These are phyloP conservation scores for Ehretia macrophylla DNA, from an alignment of 257 asterid genomes.

Conservation along the genomic window DNA sequence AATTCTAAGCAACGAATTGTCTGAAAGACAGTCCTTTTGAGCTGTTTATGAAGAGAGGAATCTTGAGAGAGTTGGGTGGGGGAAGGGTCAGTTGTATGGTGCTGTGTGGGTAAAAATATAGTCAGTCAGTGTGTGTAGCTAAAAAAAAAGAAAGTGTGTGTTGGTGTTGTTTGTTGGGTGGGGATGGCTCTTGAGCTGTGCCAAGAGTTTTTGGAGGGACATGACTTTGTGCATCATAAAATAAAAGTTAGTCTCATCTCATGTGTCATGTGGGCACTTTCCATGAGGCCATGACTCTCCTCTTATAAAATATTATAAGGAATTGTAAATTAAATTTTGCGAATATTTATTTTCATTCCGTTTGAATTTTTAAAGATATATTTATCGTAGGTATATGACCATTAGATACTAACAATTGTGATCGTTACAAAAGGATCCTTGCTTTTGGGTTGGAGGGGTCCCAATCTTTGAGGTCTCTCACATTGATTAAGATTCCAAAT, in stretches of 20 bases:
- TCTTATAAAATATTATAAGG: no score
- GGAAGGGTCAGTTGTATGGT: background rate
- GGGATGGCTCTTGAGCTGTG: constrained; percentile 2
- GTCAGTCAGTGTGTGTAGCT: background rate
- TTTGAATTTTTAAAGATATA: no score
- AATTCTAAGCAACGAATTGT: no score
- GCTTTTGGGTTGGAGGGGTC: no score
- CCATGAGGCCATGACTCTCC: background rate
- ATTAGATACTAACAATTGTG: no score
- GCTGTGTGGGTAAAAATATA: background rate
- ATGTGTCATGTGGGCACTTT: background rate
- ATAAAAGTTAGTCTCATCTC: background rate
- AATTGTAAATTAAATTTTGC: no score
- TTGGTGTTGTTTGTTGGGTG: background rate
- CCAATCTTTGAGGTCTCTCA: no score
- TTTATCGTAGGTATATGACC: no score
- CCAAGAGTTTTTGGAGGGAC: background rate
- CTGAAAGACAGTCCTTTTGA: background rate
- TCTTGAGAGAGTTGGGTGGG: background rate
- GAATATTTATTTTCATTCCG: no score
- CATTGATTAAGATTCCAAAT: no score
- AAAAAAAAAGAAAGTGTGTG: background rate
- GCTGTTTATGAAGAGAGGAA: background rate
- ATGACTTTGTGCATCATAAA: background rate
- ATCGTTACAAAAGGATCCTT: no score